Evolutionary conservation across 306 rosid genomes (phyloP).

Genomic region (Purshia tridentata): DNA sequence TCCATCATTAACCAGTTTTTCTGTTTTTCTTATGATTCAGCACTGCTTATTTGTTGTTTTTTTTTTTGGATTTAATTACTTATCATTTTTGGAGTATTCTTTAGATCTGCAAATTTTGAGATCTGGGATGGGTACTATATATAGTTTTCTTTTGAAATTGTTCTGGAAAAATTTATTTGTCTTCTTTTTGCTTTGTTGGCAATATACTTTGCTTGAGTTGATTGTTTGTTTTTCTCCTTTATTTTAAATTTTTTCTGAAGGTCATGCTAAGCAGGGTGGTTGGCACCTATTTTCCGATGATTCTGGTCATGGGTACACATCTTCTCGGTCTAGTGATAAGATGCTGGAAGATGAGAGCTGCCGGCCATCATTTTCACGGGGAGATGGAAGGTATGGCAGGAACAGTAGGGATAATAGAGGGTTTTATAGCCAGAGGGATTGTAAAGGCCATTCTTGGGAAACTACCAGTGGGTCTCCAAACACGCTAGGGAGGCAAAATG

Average conservation of each 20-base stretch:
- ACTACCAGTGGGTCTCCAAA: conserved; percentile 45
- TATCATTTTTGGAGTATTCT: neutral
- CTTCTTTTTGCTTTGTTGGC: conserved; percentile 20
- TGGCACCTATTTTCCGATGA: conserved; percentile 88
- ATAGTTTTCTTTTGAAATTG: neutral
- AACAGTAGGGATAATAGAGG: conserved; percentile 68
- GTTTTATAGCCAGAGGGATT: conserved; percentile 62
- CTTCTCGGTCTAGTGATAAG: conserved; percentile 73
- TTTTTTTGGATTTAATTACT: neutral
- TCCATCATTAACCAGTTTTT: neutral
- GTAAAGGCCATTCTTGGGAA: conserved; percentile 73
- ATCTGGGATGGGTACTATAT: conserved; percentile 27
- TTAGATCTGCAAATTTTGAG: conserved; percentile 36
- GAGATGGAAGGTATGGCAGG: conserved; percentile 76
- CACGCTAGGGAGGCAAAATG: conserved; percentile 49
- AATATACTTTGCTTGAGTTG: conserved; percentile 46
- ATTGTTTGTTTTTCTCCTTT: conserved; percentile 31
- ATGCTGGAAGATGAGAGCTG: conserved; percentile 61
- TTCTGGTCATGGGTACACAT: conserved; percentile 66
- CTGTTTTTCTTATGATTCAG: neutral
- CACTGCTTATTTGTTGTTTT: neutral
- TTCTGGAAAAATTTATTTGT: neutral
- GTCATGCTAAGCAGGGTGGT: conserved; percentile 94
- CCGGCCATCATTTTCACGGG: conserved; percentile 57
- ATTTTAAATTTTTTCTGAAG: conserved; percentile 59